phyloP scores from a whole-genome alignment of 2,329 filamentous ascomycete species.

The Ophioceras dolichostomum region DNA sequence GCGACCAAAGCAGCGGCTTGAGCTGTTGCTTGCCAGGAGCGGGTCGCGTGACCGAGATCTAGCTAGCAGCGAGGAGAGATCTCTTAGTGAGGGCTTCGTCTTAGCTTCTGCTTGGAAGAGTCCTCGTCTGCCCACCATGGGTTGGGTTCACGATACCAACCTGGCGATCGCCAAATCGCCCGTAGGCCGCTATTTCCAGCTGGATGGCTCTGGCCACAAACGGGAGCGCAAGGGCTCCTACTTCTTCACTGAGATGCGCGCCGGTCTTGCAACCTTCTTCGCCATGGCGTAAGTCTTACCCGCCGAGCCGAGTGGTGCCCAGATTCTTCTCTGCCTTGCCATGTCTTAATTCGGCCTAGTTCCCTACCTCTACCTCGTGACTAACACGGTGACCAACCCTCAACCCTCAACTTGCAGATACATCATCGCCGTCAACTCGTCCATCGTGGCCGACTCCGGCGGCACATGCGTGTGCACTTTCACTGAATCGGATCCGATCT shows the following conservation, averaged over 20 bases:
- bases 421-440: constrained; percentile 40
- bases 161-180: constrained; percentile 47
- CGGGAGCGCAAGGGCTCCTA: constrained; percentile 57
- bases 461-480: constrained; percentile 65
- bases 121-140: too few species aligned
- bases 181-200: constrained; percentile 62
- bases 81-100: too few species aligned
- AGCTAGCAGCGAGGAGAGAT: too few species aligned
- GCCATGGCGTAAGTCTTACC: constrained; percentile 32
- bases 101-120: too few species aligned
- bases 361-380: too few species aligned
- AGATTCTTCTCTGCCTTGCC: too few species aligned
- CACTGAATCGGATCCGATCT: constrained; percentile 36
- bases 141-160: constrained; percentile 39
- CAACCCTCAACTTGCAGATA: constrained; percentile 15
- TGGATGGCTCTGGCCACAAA: constrained; percentile 66
- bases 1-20: too few species aligned
- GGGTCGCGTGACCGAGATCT: too few species aligned
- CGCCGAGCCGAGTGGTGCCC: too few species aligned
- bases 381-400: background rate
- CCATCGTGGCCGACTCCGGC: constrained; percentile 49
- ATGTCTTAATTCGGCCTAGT: too few species aligned
- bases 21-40: too few species aligned
- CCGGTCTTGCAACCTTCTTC: constrained; percentile 71
- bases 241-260: constrained; percentile 77